Base-by-base conservation (phyloP, 371 early-diverging fungal genomes). In the Mortierella sp. region DNA sequence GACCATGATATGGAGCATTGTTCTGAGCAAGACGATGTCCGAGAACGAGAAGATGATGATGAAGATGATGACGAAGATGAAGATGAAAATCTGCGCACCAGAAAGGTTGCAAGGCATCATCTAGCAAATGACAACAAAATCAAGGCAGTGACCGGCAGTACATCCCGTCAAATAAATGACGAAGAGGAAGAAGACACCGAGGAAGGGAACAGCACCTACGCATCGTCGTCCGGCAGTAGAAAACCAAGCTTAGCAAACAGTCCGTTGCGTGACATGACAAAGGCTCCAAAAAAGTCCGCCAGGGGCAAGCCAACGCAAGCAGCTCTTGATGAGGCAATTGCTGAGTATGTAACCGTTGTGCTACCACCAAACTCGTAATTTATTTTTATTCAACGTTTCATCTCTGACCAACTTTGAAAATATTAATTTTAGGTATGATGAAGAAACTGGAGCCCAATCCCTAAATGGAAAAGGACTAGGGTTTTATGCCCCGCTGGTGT, bases 401-500 rank as follows among this genome's bases (percentile, higher is more conserved):
- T 31, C 23, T 22, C 28, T 23, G 57, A 55, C 53, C 17, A 13
- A 51, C 55, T 3, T 55, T 19, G 15, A 22, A 42, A 15, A 26
- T 57, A 19, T 32, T 31, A 49, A 10, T 53, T 34, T 28, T 63
- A 75, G 70, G 8, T 28, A 65, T 35, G 76, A 76, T 10, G 76
- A 76, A 2, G 76, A 71, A 7, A 49, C 60, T 22, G 76, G 76
- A 29, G 35, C 70, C 6, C 76, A 70, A 13, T 65, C 66, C 19
- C 63, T 68, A 15, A 59, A 65, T 49, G 71, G 71, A 19, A 69
- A 66, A 43, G 92, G 92, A 9, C 77, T 92, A 56, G 85, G 91
- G 7, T 89, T 89, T 68, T 92, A 90, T 61, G 88, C 89, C 43
- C 85, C 86, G 37, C 85, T 85, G 58, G 90, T 92, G 40, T 89